Base-by-base conservation (phyloP, 371 early-diverging fungal genomes). In the Phascolomyces articulosus region DNA sequence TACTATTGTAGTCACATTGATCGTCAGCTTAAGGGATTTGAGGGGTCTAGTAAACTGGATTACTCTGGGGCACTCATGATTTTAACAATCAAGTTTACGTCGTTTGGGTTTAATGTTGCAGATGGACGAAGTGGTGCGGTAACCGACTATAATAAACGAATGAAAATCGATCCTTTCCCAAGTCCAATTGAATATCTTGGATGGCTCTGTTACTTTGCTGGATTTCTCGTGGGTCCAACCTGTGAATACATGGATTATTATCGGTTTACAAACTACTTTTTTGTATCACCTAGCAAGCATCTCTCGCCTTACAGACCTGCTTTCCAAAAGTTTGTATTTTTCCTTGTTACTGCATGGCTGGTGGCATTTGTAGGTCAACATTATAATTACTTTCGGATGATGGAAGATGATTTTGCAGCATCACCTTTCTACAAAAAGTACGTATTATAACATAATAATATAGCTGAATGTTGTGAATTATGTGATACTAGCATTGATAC, bases 11-110 rank as follows among this genome's bases (percentile, higher is more conserved):
- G 90, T 66, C 91, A 91, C 68, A 69, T 91, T 44, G 70, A 74
- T 57, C 79, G 87, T 47, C 90, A 89, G 63, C 38, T 38, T 9
- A 71, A 84, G 63, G 78, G 85, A 34, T 67, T 74, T 29, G 69
- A 71, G 55, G 79, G 84, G 26, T 78, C 79, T 60, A 85, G 78
- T 23, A 67, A 72, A 27, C 82, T 93, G 60, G 97, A 97, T 78
- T 85, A 90, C 62, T 93, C 97, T 6, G 94, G 94, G 13, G 90
- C 94, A 2, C 87, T 94, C 73, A 97, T 97, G 98, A 85, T 97
- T 31, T 75, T 93, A 54, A 91, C 93, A 9, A 93, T 96, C 69
- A 96, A 96, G 73, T 68, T 94, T 53, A 89, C 94, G 13, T 87
- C 92, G 8, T 93, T 93, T 78, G 96, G 95, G 0, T 96, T 91